A percentile compares a stretch with the other conserved stretches of the same genome.
Evolutionary conservation across 2,329 filamentous ascomycete species (phyloP).

Genomic region (Talaromyces verruculosus): DNA sequence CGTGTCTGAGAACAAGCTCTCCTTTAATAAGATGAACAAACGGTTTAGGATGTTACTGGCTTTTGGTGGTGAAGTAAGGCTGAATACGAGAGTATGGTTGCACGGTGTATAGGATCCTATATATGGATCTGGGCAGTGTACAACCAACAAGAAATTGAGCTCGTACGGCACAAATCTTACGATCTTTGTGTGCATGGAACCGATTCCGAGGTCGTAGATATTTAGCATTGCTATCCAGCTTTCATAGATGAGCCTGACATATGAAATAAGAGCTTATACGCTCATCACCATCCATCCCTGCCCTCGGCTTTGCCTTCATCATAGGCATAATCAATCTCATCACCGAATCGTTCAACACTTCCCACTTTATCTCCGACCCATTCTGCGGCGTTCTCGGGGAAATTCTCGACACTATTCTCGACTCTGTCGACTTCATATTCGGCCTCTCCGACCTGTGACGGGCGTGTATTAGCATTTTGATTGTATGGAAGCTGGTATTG

Average conservation of each 20-base stretch:
- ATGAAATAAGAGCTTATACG: too few species aligned
- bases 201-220: background rate
- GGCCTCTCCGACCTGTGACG: slow-evolving; percentile 38
- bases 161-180: background rate
- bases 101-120: background rate
- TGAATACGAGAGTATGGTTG: slow-evolving; percentile 5
- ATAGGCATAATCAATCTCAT: slow-evolving; percentile 46
- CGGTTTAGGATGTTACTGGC: too few species aligned
- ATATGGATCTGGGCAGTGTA: background rate
- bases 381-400: slow-evolving; percentile 39
- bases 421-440: slow-evolving; percentile 37
- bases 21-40: background rate
- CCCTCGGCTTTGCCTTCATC: slow-evolving; percentile 41
- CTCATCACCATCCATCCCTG: slow-evolving; percentile 26
- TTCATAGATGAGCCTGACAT: background rate
- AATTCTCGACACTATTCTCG: slow-evolving; percentile 36
- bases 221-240: background rate
- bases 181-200: background rate
- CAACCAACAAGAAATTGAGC: background rate
- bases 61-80: background rate
- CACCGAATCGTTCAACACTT: slow-evolving; percentile 45
- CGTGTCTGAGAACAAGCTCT: background rate
- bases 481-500: background rate
- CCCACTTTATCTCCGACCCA: slow-evolving; percentile 46
- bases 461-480: background rate